These are phyloP conservation scores for Cantharellus cinnabarinus DNA, from an alignment of 768 basidiomycete species.

Conservation along the genomic window DNA sequence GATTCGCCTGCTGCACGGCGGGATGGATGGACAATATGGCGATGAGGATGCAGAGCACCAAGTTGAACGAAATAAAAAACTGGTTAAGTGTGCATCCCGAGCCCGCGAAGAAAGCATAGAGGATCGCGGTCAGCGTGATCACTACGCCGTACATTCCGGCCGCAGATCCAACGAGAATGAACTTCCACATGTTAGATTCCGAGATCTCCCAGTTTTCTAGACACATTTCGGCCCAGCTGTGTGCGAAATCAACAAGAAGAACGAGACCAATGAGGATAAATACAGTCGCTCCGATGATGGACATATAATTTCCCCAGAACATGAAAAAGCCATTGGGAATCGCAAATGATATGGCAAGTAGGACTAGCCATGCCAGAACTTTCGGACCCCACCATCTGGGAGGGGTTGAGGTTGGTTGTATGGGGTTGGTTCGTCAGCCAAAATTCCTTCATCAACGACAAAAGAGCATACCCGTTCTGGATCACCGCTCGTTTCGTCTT, in stretches of 20 bases:
- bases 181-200: slow-evolving; percentile 84
- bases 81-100: slow-evolving; percentile 78
- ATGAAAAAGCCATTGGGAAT: slow-evolving; percentile 97
- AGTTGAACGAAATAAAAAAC: slow-evolving; percentile 95
- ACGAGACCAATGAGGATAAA: slow-evolving; percentile 97
- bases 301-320: slow-evolving; percentile 88
- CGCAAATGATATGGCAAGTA: slow-evolving; percentile 70
- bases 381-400: slow-evolving; percentile 97
- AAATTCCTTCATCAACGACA: not conserved
- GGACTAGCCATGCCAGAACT: slow-evolving; percentile 67
- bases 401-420: not conserved
- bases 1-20: slow-evolving; percentile 74
- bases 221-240: slow-evolving; percentile 95
- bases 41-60: slow-evolving; percentile 56
- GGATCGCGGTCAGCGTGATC: slow-evolving; percentile 67
- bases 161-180: slow-evolving; percentile 83
- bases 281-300: slow-evolving; percentile 76
- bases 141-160: slow-evolving; percentile 69
- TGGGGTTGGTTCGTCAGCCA: not conserved
- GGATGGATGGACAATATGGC: slow-evolving; percentile 73
- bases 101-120: slow-evolving; percentile 82
- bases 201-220: slow-evolving; percentile 87
- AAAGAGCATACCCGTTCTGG: slow-evolving; percentile 64
- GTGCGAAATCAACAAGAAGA: slow-evolving; percentile 94
- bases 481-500: slow-evolving; percentile 82